Evolutionary conservation across 805 yeast species (phyloP).

Genomic region (Zygoascus biomembranicola): DNA sequence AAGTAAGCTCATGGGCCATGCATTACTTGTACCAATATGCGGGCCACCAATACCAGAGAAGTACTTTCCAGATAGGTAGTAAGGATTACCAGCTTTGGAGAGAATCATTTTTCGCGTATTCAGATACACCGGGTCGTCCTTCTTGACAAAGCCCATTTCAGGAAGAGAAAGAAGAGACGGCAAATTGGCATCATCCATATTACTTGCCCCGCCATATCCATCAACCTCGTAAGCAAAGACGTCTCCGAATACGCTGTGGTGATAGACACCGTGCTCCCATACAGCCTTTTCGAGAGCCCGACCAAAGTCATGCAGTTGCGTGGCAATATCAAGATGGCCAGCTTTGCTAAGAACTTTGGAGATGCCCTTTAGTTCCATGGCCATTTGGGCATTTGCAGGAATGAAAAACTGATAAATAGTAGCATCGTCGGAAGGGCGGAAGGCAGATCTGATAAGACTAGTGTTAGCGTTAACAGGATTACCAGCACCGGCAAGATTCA

Average conservation of each 20-base stretch:
- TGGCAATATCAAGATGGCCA: slow-evolving; percentile 16
- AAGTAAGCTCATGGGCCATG: slow-evolving; percentile 89
- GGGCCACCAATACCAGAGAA: slow-evolving; percentile 88
- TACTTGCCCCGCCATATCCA: slow-evolving; percentile 64
- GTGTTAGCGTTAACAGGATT: slow-evolving; percentile 69
- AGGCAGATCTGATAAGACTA: slow-evolving; percentile 72
- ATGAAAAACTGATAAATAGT: slow-evolving; percentile 70
- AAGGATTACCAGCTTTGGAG: slow-evolving; percentile 66
- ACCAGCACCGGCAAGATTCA: slow-evolving; percentile 71
- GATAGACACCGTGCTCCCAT: slow-evolving; percentile 51
- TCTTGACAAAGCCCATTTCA: slow-evolving; percentile 55
- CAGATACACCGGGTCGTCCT: slow-evolving; percentile 52
- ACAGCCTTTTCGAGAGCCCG: slow-evolving; percentile 46
- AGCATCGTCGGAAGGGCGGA: slow-evolving; percentile 85
- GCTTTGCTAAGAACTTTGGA: slow-evolving; percentile 18
- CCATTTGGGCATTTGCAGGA: slow-evolving; percentile 76
- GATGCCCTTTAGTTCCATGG: slow-evolving; percentile 48
- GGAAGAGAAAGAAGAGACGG: slow-evolving; percentile 79
- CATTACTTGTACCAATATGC: slow-evolving; percentile 69
- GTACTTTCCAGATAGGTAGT: slow-evolving; percentile 50
- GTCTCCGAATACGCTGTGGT: slow-evolving; percentile 61
- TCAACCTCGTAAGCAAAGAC: slow-evolving; percentile 88
- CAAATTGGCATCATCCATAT: slow-evolving; percentile 88
- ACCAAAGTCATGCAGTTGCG: slow-evolving; percentile 28
- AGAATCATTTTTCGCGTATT: slow-evolving; percentile 74